phyloP scores from a whole-genome alignment of 2,329 filamentous ascomycete species.

The Septoria petroselini region DNA sequence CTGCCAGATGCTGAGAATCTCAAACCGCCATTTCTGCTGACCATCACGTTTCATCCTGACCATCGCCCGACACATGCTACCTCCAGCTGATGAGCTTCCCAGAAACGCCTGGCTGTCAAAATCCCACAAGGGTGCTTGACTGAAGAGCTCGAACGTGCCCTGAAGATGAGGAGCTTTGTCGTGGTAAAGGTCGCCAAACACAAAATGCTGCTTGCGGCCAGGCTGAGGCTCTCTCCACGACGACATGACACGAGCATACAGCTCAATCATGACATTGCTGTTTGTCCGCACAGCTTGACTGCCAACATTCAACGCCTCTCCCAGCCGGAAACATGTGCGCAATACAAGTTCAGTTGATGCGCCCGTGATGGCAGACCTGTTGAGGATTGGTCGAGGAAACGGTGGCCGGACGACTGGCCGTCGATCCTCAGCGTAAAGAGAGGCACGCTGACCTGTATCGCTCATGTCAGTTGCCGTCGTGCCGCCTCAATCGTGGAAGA shows the following conservation, averaged over 20 bases:
- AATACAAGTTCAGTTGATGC: conserved; percentile 48
- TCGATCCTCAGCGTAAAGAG: background rate
- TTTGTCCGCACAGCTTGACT: conserved; percentile 47
- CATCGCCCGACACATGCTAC: conserved; percentile 49
- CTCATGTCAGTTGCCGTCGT: background rate
- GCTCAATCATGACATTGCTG: conserved; percentile 54
- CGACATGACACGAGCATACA: conserved; percentile 60
- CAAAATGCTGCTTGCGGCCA: conserved; percentile 57
- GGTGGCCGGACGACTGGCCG: conserved; percentile 51
- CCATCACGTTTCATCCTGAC: conserved; percentile 49
- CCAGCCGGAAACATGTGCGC: conserved; percentile 62
- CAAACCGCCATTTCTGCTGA: conserved; percentile 43
- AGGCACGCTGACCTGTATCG: background rate
- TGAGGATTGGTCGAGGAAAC: conserved; percentile 51
- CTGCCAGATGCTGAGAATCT: conserved; percentile 52
- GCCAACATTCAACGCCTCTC: conserved; percentile 56
- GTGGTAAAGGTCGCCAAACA: conserved; percentile 62
- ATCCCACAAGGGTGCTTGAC: conserved; percentile 45
- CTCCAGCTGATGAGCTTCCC: conserved; percentile 20
- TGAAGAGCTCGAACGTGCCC: conserved; percentile 49
- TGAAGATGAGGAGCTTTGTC: conserved; percentile 55
- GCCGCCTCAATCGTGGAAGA: background rate
- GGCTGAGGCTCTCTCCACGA: conserved; percentile 52
- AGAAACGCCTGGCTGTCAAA: conserved; percentile 46
- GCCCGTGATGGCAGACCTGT: conserved; percentile 55